phyloP scores from a whole-genome alignment of 2,329 filamentous ascomycete genomes.

The Exophiala calicioides region DNA sequence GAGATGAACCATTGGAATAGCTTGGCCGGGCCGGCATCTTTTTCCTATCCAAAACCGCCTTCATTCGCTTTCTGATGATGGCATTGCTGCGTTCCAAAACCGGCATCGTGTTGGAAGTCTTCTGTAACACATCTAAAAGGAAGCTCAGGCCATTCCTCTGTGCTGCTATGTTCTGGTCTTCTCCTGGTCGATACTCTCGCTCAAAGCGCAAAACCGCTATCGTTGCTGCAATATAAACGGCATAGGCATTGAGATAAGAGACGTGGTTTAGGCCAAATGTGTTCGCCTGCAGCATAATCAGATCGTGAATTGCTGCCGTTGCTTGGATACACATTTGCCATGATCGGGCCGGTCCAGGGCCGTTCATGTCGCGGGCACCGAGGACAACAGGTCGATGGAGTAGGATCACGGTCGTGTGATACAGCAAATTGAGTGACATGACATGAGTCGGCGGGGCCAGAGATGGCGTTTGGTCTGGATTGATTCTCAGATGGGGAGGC shows the following conservation, averaged over 20 bases:
- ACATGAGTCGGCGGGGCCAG: conserved; percentile 48
- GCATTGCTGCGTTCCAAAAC: conserved; percentile 32
- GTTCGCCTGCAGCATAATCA: conserved; percentile 31
- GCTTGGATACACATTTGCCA: conserved; percentile 30
- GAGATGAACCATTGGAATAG: conserved; percentile 22
- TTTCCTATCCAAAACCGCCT: conserved; percentile 30
- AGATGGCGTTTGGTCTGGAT: conserved; percentile 34
- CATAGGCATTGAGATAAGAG: conserved; percentile 34
- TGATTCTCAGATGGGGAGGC: conserved; percentile 47
- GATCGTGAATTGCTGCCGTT: conserved; percentile 31
- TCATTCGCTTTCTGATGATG: conserved; percentile 32
- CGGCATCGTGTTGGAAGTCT: conserved; percentile 30
- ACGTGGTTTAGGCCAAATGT: conserved; percentile 33
- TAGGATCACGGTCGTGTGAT: conserved; percentile 55
- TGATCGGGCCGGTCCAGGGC: conserved; percentile 22
- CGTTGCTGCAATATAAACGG: conserved; percentile 34
- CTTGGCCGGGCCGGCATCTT: conserved; percentile 13
- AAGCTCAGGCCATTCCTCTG: conserved; percentile 28
- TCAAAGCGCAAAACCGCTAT: conserved; percentile 33
- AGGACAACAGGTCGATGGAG: conserved; percentile 56
- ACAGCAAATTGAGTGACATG: conserved; percentile 50
- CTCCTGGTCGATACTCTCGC: conserved; percentile 23
- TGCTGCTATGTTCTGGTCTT: conserved; percentile 24
- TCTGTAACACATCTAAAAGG: conserved; percentile 31
- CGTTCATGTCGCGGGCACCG: conserved; percentile 20